phyloP scores from a whole-genome alignment of 1,139 yeast species.

The Chernovozyma sophiae-reginae region DNA sequence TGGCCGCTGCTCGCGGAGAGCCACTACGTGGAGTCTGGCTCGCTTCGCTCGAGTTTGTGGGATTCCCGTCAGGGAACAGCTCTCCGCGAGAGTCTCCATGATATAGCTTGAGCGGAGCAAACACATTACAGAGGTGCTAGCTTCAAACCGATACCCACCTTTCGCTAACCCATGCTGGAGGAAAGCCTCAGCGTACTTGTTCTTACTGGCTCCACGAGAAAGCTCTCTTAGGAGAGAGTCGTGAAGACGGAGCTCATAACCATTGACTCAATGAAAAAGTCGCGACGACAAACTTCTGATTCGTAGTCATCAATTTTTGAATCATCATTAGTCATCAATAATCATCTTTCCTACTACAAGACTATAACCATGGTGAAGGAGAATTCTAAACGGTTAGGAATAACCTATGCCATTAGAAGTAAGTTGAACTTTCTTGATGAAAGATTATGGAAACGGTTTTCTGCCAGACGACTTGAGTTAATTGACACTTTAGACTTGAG shows the following conservation, averaged over 20 bases:
- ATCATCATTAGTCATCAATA: slow-evolving; percentile 3
- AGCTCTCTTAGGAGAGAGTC: too few species aligned
- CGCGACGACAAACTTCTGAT: slow-evolving; percentile 3
- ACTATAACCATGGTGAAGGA: background rate
- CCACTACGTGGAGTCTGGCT: slow-evolving; percentile 36
- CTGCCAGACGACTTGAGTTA: slow-evolving; percentile 81
- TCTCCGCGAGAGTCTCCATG: too few species aligned
- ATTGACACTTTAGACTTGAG: slow-evolving; percentile 79
- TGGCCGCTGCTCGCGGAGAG: too few species aligned
- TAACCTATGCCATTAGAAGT: slow-evolving; percentile 74
- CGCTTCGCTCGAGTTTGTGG: slow-evolving; percentile 15
- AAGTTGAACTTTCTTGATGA: slow-evolving; percentile 78
- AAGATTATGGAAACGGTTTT: slow-evolving; percentile 80
- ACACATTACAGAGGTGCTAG: too few species aligned
- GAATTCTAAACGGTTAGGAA: slow-evolving; percentile 39
- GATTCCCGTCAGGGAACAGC: too few species aligned
- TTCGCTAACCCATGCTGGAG: too few species aligned
- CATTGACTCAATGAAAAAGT: background rate
- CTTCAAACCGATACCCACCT: too few species aligned
- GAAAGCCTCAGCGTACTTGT: too few species aligned
- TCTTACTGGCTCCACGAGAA: too few species aligned
- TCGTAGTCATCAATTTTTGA: slow-evolving; percentile 9
- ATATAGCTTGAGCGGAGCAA: too few species aligned
- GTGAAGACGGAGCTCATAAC: background rate
- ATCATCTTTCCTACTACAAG: background rate